Evolutionary conservation across 208 protist genomes (phyloP).

Genomic region (Crithidia fasciculata): DNA sequence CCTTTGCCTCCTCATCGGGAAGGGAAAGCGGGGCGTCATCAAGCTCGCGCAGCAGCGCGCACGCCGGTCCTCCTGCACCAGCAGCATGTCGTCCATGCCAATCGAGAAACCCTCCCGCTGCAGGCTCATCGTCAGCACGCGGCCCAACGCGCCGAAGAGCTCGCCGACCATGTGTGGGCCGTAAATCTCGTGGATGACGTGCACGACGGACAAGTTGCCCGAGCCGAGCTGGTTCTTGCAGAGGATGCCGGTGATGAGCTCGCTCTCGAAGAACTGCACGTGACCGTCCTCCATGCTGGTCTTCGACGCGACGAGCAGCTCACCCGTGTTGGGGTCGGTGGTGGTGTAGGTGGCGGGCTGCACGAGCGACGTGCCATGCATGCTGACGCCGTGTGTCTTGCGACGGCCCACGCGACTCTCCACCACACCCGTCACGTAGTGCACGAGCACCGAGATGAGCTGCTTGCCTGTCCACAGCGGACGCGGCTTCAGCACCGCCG

Average conservation of each 20-base stretch:
- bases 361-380: slow-evolving; percentile 87
- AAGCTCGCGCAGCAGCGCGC: slow-evolving; percentile 75
- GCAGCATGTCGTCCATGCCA: slow-evolving; percentile 98
- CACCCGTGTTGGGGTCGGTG: slow-evolving; percentile 55
- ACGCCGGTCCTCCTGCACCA: slow-evolving; percentile 81
- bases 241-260: slow-evolving; percentile 97
- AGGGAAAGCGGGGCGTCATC: slow-evolving; percentile 78
- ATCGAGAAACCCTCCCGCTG: slow-evolving; percentile 98
- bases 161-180: slow-evolving; percentile 93
- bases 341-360: slow-evolving; percentile 78
- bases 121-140: slow-evolving; percentile 96
- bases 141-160: slow-evolving; percentile 95
- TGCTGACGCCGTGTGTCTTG: slow-evolving; percentile 70
- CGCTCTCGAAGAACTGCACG: slow-evolving; percentile 93
- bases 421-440: slow-evolving; percentile 74
- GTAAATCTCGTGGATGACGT: slow-evolving; percentile 98
- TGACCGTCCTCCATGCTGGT: slow-evolving; percentile 71
- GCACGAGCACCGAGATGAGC: slow-evolving; percentile 91
- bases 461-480: slow-evolving; percentile 98
- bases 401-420: slow-evolving; percentile 19
- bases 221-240: slow-evolving; percentile 97
- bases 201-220: slow-evolving; percentile 87
- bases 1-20: slow-evolving; percentile 78
- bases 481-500: slow-evolving; percentile 95
- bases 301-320: slow-evolving; percentile 37